A percentile compares a stretch with the other conserved stretches of the same genome.
These are phyloP conservation scores for Phytophthora foliorum DNA, from an alignment of 352 stramenopile genomes.

Conservation along the genomic window DNA sequence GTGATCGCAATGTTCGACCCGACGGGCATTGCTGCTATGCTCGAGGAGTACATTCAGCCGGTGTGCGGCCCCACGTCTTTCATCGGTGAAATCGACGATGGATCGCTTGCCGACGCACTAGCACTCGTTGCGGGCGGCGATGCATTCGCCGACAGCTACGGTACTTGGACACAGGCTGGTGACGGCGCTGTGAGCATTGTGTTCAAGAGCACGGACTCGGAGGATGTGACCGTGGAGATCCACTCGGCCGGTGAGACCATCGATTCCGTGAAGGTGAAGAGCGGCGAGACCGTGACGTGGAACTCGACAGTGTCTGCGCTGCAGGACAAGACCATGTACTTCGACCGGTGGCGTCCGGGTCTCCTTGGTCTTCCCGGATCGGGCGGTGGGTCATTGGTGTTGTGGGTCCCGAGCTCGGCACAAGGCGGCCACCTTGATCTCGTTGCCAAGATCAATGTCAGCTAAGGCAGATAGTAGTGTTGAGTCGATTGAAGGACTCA, in stretches of 20 bases:
- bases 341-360: constrained; percentile 60
- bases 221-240: constrained; percentile 56
- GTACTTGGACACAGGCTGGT: constrained; percentile 47
- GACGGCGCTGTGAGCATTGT: constrained; percentile 46
- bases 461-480: constrained; percentile 29
- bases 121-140: constrained; percentile 46
- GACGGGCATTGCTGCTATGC: constrained; percentile 55
- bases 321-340: constrained; percentile 63
- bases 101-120: constrained; percentile 41
- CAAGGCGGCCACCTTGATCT: constrained; percentile 48
- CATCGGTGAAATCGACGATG: constrained; percentile 63
- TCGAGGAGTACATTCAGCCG: constrained; percentile 61
- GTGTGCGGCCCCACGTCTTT: constrained; percentile 62
- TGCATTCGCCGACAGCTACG: constrained; percentile 49
- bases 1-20: constrained; percentile 66
- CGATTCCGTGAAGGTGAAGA: constrained; percentile 45
- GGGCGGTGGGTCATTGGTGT: constrained; percentile 50
- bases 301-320: constrained; percentile 43
- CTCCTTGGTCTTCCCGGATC: constrained; percentile 51
- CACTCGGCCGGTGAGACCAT: constrained; percentile 49
- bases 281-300: constrained; percentile 46
- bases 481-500: constrained; percentile 5
- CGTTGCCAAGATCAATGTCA: constrained; percentile 55
- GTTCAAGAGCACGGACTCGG: constrained; percentile 48
- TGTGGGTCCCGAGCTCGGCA: constrained; percentile 51